Percentiles rank a stretch among this genome's conserved stretches.
phyloP scores from a whole-genome alignment of 164 flowering plant genomes.

The Chimonanthus salicifolius region DNA sequence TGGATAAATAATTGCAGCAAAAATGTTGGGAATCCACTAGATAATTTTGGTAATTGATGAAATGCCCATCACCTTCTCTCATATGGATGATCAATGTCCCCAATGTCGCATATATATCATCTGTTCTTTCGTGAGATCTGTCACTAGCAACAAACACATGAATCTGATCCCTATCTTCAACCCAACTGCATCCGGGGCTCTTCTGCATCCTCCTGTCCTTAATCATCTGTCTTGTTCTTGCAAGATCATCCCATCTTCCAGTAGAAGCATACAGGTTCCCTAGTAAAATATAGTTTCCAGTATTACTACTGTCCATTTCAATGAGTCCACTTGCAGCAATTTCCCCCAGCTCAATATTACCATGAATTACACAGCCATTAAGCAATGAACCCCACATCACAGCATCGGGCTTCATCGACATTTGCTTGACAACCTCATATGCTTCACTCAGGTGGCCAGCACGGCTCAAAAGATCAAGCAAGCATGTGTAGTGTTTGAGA shows the following conservation, averaged over 20 bases:
- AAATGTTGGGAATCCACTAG: no score
- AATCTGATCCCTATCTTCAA: constrained; percentile 45
- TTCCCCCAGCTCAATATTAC: constrained; percentile 48
- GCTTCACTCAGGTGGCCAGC: constrained; percentile 49
- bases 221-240: constrained; percentile 39
- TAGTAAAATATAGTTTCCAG: constrained; percentile 48
- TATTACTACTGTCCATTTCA: constrained; percentile 43
- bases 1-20: no score
- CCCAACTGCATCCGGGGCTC: constrained; percentile 77
- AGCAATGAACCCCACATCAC: constrained; percentile 64
- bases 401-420: constrained; percentile 45
- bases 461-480: constrained; percentile 68
- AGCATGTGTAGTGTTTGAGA: constrained; percentile 60
- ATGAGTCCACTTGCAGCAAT: constrained; percentile 48
- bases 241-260: constrained; percentile 53
- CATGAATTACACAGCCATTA: constrained; percentile 46
- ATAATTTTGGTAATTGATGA: no score
- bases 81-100: constrained; percentile 36
- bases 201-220: constrained; percentile 50
- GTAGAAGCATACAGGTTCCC: constrained; percentile 60
- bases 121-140: constrained; percentile 42
- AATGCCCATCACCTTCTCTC: constrained; percentile 15
- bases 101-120: constrained; percentile 43
- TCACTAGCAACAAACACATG: constrained; percentile 60
- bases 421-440: constrained; percentile 29